Conservation (phyloP, 805 yeast species). For the Cyberlindnera petersonii region DNA sequence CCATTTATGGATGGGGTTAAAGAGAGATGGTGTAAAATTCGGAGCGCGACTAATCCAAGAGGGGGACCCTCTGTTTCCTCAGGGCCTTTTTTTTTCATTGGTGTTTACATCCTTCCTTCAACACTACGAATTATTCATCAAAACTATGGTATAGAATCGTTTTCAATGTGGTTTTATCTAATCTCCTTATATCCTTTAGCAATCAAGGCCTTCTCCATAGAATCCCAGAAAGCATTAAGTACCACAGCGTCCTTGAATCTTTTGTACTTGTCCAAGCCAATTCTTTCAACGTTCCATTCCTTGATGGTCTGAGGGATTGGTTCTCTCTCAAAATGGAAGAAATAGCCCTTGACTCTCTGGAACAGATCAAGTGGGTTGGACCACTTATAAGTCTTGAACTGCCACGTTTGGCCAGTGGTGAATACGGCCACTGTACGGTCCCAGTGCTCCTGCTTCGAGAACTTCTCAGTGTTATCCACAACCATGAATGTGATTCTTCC, state of each 20-base stretch:
- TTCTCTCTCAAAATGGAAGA: slow-evolving; percentile 73
- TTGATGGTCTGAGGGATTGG: slow-evolving; percentile 67
- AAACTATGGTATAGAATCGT: too few relatives aligned
- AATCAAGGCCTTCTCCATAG: slow-evolving; percentile 68
- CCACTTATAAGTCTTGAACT: slow-evolving; percentile 83
- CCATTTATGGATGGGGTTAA: too few relatives aligned
- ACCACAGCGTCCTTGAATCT: slow-evolving; percentile 88
- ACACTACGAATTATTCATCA: too few relatives aligned
- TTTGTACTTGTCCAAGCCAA: slow-evolving; percentile 73
- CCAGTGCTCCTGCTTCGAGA: slow-evolving; percentile 96
- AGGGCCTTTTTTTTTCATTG: too few relatives aligned
- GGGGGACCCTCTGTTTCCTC: too few relatives aligned
- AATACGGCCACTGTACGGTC: slow-evolving; percentile 92
- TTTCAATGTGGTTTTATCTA: background rate
- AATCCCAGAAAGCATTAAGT: slow-evolving; percentile 80
- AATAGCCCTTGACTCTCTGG: slow-evolving; percentile 80
- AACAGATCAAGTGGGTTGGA: slow-evolving; percentile 75
- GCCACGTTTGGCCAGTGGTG: slow-evolving; percentile 98
- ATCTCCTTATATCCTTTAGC: slow-evolving; percentile 47
- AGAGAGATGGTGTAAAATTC: too few relatives aligned
- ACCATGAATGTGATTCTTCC: slow-evolving; percentile 67
- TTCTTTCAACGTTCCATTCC: slow-evolving; percentile 85
- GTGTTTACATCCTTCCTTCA: too few relatives aligned
- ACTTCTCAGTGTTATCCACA: slow-evolving; percentile 83
- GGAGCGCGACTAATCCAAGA: too few relatives aligned